phyloP scores from a whole-genome alignment of 2,329 filamentous ascomycete genomes.

The Aspergillus latus region DNA sequence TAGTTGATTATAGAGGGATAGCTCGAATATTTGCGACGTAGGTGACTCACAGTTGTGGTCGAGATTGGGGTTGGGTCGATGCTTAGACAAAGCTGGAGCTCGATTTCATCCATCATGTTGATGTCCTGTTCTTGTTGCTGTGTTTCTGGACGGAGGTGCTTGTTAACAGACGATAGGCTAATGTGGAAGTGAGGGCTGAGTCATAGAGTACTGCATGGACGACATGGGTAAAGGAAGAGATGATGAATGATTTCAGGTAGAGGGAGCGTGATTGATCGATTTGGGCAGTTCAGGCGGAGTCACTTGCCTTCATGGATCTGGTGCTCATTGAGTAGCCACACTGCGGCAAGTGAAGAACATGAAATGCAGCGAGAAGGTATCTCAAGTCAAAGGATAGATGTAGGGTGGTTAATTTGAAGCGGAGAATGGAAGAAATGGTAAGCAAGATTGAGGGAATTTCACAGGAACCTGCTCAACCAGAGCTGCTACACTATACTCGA shows the following conservation, averaged over 20 bases:
- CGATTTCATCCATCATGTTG: conserved; percentile 23
- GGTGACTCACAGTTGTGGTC: conserved; percentile 17
- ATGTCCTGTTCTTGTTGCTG: not conserved
- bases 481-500: not conserved
- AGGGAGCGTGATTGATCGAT: not conserved
- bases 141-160: not conserved
- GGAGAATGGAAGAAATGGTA: not conserved
- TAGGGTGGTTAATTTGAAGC: not conserved
- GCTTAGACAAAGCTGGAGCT: conserved; percentile 23
- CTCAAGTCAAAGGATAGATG: not conserved
- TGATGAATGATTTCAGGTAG: too few species aligned
- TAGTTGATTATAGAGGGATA: not conserved
- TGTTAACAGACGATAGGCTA: too few species aligned
- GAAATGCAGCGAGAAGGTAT: not conserved
- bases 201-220: too few species aligned
- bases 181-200: too few species aligned
- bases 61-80: conserved; percentile 10
- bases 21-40: not conserved
- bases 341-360: not conserved
- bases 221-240: too few species aligned
- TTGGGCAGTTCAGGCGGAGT: not conserved
- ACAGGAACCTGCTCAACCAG: not conserved
- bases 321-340: not conserved
- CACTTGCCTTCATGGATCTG: not conserved
- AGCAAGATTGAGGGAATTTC: not conserved